Evolutionary conservation across 371 early-diverging fungal species (phyloP).

Genomic region (Conidiobolus incongruus): DNA sequence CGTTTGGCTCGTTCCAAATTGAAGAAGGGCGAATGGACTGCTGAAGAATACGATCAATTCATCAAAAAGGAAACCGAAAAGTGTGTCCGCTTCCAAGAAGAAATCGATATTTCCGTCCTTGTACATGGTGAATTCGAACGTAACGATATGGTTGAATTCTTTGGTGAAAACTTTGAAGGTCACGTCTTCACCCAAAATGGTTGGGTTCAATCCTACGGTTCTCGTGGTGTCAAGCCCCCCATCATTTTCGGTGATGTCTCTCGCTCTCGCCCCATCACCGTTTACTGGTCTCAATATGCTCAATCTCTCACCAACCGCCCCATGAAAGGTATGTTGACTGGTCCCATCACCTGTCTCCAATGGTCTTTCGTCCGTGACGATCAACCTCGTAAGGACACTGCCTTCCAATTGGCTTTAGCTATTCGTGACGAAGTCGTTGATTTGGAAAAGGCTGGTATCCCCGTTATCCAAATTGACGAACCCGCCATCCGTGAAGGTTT

Average conservation of each 20-base stretch:
- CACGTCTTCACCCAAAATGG: conserved; percentile 84
- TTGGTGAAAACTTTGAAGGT: conserved; percentile 61
- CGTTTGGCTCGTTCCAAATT: conserved; percentile 73
- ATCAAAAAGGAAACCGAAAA: conserved; percentile 65
- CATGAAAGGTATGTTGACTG: conserved; percentile 94
- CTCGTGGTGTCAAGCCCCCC: conserved; percentile 85
- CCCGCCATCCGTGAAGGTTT: conserved; percentile 96
- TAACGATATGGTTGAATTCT: conserved; percentile 89
- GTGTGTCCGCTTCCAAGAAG: conserved; percentile 72
- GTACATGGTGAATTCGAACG: conserved; percentile 95
- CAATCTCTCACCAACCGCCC: conserved; percentile 70
- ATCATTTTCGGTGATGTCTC: conserved; percentile 81
- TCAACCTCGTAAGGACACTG: conserved; percentile 60
- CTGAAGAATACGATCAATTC: conserved; percentile 54
- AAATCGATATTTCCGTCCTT: conserved; percentile 71
- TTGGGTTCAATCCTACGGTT: conserved; percentile 94
- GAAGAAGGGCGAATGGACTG: conserved; percentile 56
- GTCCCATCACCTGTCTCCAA: conserved; percentile 83
- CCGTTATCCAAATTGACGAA: conserved; percentile 91
- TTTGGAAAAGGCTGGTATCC: conserved; percentile 78
- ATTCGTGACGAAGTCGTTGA: conserved; percentile 90
- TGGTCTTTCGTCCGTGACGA: conserved; percentile 97
- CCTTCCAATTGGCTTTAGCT: conserved; percentile 82
- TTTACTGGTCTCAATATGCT: conserved; percentile 55
- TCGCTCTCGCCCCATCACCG: conserved; percentile 81